These are phyloP conservation scores for Lachnellula hyalina DNA, from an alignment of 2,329 filamentous ascomycete genomes.

Conservation along the genomic window DNA sequence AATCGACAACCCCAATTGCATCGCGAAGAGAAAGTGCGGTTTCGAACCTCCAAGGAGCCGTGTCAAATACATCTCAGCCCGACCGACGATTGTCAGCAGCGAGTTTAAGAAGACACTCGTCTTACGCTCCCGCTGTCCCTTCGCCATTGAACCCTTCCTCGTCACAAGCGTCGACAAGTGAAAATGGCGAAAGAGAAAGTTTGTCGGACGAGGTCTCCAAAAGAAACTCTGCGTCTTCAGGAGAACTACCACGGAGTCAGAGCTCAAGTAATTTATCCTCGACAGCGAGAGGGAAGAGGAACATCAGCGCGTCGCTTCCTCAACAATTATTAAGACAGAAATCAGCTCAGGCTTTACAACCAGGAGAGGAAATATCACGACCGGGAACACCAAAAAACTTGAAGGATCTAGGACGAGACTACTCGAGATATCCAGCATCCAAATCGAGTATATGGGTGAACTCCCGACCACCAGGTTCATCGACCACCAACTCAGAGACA, in stretches of 20 bases:
- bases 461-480: background rate
- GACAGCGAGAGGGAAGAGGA: slow-evolving; percentile 6
- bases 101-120: slow-evolving; percentile 13
- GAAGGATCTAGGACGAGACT: slow-evolving; percentile 27
- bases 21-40: slow-evolving; percentile 4
- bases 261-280: slow-evolving; percentile 2
- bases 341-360: slow-evolving; percentile 10
- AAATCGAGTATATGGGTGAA: slow-evolving; percentile 4
- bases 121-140: slow-evolving; percentile 27
- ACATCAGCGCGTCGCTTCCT: slow-evolving; percentile 10
- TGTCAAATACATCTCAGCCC: slow-evolving; percentile 6
- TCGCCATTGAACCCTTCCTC: slow-evolving; percentile 30
- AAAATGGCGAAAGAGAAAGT: slow-evolving; percentile 9
- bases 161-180: slow-evolving; percentile 10
- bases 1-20: slow-evolving; percentile 2
- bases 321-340: slow-evolving; percentile 22
- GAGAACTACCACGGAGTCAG: slow-evolving; percentile 7
- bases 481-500: slow-evolving; percentile 3
- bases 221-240: slow-evolving; percentile 17
- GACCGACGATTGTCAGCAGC: slow-evolving; percentile 4
- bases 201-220: slow-evolving; percentile 6
- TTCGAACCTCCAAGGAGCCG: background rate
- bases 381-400: slow-evolving; percentile 18
- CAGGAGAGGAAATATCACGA: slow-evolving; percentile 1
- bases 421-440: slow-evolving; percentile 28